Evolutionary conservation across 2,329 filamentous ascomycete species (phyloP).

Genomic region (Penicillium sp.): DNA sequence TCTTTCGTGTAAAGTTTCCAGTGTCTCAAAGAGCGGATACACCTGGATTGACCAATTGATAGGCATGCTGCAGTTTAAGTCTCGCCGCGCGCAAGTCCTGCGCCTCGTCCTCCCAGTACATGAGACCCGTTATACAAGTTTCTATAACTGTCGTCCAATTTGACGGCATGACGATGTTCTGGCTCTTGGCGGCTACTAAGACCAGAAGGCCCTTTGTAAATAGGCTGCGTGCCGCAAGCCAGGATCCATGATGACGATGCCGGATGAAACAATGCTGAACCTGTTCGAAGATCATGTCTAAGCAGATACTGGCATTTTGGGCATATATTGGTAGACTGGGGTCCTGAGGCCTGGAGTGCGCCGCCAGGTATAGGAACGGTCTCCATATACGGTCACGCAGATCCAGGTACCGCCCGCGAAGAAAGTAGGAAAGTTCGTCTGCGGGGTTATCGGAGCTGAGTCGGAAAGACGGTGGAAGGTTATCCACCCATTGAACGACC

Average conservation of each 20-base stretch:
- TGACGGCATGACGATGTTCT: neutral
- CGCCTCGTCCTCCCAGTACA: neutral
- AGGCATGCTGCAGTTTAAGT: too few relatives aligned
- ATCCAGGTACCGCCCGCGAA: neutral
- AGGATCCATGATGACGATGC: constrained; percentile 2
- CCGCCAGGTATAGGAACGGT: constrained; percentile 3
- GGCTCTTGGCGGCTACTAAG: neutral
- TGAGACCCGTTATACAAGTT: neutral
- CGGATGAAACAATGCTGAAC: neutral
- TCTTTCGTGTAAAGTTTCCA: too few relatives aligned
- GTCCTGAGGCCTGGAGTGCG: neutral
- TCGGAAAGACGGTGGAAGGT: too few relatives aligned
- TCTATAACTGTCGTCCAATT: neutral
- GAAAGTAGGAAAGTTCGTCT: neutral
- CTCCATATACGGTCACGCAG: neutral
- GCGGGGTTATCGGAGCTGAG: neutral
- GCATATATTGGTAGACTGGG: neutral
- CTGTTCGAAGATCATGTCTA: neutral
- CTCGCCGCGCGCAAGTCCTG: neutral
- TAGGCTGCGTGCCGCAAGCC: neutral
- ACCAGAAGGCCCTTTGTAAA: neutral
- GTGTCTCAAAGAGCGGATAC: too few relatives aligned
- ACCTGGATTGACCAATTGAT: too few relatives aligned
- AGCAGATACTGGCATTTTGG: neutral
- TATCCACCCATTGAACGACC: too few relatives aligned